Base-by-base conservation (phyloP, 306 rosid genomes). In the Lagenaria siceraria region DNA sequence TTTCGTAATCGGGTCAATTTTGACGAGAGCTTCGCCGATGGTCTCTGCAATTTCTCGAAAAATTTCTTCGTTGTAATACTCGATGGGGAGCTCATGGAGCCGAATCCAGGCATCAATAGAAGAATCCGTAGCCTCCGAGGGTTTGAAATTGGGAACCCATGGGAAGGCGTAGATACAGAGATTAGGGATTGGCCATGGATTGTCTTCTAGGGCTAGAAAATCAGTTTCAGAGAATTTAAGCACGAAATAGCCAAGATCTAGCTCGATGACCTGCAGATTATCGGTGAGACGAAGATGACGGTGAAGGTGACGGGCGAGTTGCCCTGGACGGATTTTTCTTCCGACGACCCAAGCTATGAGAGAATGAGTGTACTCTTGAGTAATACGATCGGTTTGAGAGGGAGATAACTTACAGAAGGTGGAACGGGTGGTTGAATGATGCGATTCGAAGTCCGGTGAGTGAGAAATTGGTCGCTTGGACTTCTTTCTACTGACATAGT, bases 131-230 rank as follows among this genome's bases (percentile, higher is more conserved):
- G 78, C 29, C 13, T 74, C 64, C 1, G 78, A 74, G 49, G 78
- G 78, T 15, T 31, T 52, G 64, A 74, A 74, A 54, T 74, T 53
- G 18, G 64, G 78, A 19, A 0, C 33, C 78, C 78, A 74, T 18
- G 17, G 64, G 10, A 51, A 13, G n/a, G 24, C 27, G 27, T 12
- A 10, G 46, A 74, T 74, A 18, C 64, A 74, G 11, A 51, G 12
- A 12, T 74, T 74, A 19, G 78, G 78, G 31, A 74, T 74, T 18
- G 78, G n/a, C 78, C 78, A 74, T 0, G 78, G 78, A 52, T 14
- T 5, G 9, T 36, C 31, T 5, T 31, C 7, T 0, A 74, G 5
- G 0, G 63, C 63, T 10, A 19, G 2, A 22, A n/a, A 74, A 35
- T 74, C 78, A 31, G 27, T 29, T 49, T 29, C 31, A 17, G 49